Conservation (phyloP, 2,329 filamentous ascomycete species). For the Calonectria ilicicola region DNA sequence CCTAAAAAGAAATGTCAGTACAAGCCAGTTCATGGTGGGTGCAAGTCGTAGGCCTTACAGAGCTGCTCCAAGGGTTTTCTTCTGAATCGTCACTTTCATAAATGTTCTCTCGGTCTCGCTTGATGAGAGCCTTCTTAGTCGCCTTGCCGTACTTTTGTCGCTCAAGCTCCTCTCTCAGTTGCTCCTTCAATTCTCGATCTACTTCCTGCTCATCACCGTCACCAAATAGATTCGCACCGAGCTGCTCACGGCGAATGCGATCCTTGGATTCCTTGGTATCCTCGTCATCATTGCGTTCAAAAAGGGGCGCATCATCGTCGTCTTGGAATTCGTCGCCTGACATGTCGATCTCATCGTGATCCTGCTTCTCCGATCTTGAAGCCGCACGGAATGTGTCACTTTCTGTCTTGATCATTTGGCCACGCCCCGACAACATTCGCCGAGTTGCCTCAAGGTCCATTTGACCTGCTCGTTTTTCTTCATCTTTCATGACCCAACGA, state of each 20-base stretch:
- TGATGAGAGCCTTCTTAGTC: constrained; percentile 83
- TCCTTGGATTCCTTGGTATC: constrained; percentile 79
- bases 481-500: constrained; percentile 82
- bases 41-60: constrained; percentile 41
- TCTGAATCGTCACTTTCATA: constrained; percentile 78
- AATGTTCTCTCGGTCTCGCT: constrained; percentile 86
- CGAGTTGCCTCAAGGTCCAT: constrained; percentile 72
- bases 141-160: constrained; percentile 80
- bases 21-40: background rate
- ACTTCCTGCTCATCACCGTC: constrained; percentile 77
- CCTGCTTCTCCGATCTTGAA: constrained; percentile 73
- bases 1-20: constrained; percentile 50
- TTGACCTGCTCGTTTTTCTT: constrained; percentile 67
- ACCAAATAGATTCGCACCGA: constrained; percentile 88
- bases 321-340: constrained; percentile 85
- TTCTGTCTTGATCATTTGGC: constrained; percentile 75
- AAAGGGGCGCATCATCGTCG: constrained; percentile 82
- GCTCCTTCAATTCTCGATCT: constrained; percentile 79
- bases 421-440: constrained; percentile 61
- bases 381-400: constrained; percentile 72
- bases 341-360: constrained; percentile 78
- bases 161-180: constrained; percentile 75
- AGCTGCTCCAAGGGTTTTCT: constrained; percentile 55
- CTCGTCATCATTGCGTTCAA: constrained; percentile 85
- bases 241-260: constrained; percentile 81